Evolutionary conservation across 176 grass and related monocot species (phyloP).

Genomic region (Puccinellia tenuiflora): DNA sequence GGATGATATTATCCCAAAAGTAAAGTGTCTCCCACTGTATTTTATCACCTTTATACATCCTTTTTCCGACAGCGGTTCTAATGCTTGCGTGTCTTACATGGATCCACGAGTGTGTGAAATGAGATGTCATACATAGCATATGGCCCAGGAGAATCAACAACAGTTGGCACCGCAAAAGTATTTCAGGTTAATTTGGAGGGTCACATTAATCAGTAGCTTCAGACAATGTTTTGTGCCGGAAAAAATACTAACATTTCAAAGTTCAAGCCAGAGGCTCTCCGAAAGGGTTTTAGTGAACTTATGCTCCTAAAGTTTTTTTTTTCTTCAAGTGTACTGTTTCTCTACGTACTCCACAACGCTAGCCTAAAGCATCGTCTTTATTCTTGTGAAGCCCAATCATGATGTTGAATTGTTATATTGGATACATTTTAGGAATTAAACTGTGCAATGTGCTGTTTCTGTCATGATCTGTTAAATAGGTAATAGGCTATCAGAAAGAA

Average conservation of each 20-base stretch:
- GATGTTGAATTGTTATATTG: not conserved
- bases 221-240: slow-evolving; percentile 19
- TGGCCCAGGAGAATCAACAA: slow-evolving; percentile 3
- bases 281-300: not conserved
- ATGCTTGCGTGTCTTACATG: not conserved
- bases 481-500: not conserved
- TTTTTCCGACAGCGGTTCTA: slow-evolving; percentile 2
- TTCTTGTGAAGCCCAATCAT: slow-evolving; percentile 25
- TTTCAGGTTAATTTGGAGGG: not conserved
- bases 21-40: not conserved
- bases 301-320: slow-evolving; percentile 13
- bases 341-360: not conserved
- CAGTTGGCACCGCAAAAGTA: not conserved
- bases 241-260: not conserved
- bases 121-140: not conserved
- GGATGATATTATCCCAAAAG: not conserved
- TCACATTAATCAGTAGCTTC: not conserved
- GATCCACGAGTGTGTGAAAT: slow-evolving; percentile 1
- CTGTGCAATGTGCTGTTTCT: not conserved
- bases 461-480: not conserved
- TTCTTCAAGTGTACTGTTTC: not conserved
- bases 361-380: not conserved
- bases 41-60: not conserved
- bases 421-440: not conserved
- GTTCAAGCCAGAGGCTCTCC: not conserved